These are phyloP conservation scores for Tricholoma matsutake DNA, from an alignment of 768 basidiomycete species.

Conservation along the genomic window DNA sequence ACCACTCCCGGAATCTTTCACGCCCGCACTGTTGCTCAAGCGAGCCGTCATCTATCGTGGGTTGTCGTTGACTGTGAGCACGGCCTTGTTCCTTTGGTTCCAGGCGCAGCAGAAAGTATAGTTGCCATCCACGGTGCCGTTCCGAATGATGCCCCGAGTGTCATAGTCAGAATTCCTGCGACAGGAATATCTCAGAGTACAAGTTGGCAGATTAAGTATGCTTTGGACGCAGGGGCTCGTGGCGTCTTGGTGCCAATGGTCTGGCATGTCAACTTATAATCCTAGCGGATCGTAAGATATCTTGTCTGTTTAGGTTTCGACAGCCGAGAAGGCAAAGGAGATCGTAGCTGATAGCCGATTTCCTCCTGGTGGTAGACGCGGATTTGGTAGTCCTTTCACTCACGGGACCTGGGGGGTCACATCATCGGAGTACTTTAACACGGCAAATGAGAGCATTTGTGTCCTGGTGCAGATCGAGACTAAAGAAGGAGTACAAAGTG, in stretches of 20 bases:
- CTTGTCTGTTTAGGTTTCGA: slow-evolving; percentile 43
- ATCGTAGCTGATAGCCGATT: slow-evolving; percentile 58
- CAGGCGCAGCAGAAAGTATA: slow-evolving; percentile 54
- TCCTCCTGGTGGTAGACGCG: slow-evolving; percentile 59
- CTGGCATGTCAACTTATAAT: neutral
- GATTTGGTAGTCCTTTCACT: slow-evolving; percentile 64
- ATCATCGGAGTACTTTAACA: slow-evolving; percentile 46
- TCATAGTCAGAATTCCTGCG: slow-evolving; percentile 60
- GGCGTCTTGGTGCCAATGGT: slow-evolving; percentile 72
- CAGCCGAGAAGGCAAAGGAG: slow-evolving; percentile 52
- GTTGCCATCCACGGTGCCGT: slow-evolving; percentile 50
- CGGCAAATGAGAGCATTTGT: slow-evolving; percentile 53
- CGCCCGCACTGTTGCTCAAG: slow-evolving; percentile 55
- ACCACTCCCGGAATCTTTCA: slow-evolving; percentile 57
- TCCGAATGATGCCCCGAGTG: slow-evolving; percentile 43
- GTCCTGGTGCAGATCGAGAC: slow-evolving; percentile 72
- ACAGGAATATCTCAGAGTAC: slow-evolving; percentile 55
- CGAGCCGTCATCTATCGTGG: slow-evolving; percentile 58
- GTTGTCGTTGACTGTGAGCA: slow-evolving; percentile 69
- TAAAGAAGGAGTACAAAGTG: slow-evolving; percentile 53
- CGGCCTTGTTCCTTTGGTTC: slow-evolving; percentile 52
- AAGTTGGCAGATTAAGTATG: slow-evolving; percentile 71
- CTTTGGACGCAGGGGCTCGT: slow-evolving; percentile 63
- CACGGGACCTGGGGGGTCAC: slow-evolving; percentile 56
- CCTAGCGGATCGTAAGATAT: neutral